These are phyloP conservation scores for Cladobotryum protrusum DNA, from an alignment of 2,329 filamentous ascomycete genomes.

Conservation along the genomic window DNA sequence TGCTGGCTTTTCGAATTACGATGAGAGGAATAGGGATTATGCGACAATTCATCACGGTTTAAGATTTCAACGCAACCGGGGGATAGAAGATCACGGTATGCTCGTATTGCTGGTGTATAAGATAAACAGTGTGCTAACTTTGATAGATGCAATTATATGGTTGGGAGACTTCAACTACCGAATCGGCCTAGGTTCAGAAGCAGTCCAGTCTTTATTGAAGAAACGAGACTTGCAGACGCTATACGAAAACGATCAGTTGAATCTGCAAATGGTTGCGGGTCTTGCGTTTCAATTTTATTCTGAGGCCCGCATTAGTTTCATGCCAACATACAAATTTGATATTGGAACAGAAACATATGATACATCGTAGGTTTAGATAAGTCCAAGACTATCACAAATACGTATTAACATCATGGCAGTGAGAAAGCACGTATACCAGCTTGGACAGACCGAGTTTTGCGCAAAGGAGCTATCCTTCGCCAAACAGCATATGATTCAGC, in stretches of 20 bases:
- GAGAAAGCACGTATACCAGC: slow-evolving; percentile 93
- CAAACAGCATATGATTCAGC: slow-evolving; percentile 80
- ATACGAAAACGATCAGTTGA: slow-evolving; percentile 92
- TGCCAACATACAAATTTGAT: slow-evolving; percentile 95
- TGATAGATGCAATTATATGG: slow-evolving; percentile 72
- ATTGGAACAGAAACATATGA: slow-evolving; percentile 85
- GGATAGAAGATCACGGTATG: slow-evolving; percentile 82
- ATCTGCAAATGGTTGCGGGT: slow-evolving; percentile 92
- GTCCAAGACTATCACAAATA: no score
- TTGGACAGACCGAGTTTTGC: slow-evolving; percentile 91
- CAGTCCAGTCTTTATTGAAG: slow-evolving; percentile 67
- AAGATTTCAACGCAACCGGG: slow-evolving; percentile 82
- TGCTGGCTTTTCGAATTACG: slow-evolving; percentile 93
- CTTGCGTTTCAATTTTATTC: slow-evolving; percentile 87
- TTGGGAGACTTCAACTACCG: slow-evolving; percentile 98
- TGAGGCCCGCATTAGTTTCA: slow-evolving; percentile 79
- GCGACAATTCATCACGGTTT: slow-evolving; percentile 80
- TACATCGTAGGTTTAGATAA: slow-evolving; percentile 59
- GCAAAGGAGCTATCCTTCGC: slow-evolving; percentile 75
- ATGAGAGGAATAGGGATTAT: slow-evolving; percentile 92
- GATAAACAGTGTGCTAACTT: background rate
- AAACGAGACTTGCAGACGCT: slow-evolving; percentile 67
- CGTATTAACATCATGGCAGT: slow-evolving; percentile 33
- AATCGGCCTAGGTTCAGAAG: slow-evolving; percentile 76
- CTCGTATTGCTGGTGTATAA: background rate